phyloP scores from a whole-genome alignment of 2,329 filamentous ascomycete genomes.

The Colletotrichum tabaci region DNA sequence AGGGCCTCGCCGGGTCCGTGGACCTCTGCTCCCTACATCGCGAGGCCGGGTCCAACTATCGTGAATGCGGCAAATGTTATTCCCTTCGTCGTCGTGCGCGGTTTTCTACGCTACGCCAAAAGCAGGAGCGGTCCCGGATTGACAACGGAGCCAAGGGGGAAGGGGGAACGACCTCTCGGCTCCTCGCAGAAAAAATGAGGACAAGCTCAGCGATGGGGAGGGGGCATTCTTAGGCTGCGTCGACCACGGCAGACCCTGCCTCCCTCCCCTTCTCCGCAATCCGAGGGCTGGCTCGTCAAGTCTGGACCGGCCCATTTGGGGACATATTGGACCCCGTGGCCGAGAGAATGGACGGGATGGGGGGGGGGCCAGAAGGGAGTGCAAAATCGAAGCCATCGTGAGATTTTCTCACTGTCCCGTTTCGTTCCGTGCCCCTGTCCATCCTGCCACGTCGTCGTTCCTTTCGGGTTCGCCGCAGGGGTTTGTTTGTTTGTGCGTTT shows the following conservation, averaged over 20 bases:
- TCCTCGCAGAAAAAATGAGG: not conserved
- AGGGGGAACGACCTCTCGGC: not conserved
- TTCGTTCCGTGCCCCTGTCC: constrained; percentile 10
- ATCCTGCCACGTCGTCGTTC: constrained; percentile 35
- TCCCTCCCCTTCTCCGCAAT: constrained; percentile 30
- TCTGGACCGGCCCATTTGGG: constrained; percentile 37
- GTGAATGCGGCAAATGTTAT: constrained; percentile 12
- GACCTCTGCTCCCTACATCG: not conserved
- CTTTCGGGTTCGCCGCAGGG: constrained; percentile 32
- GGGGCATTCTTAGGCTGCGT: not conserved
- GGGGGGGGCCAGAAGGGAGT: constrained; percentile 8
- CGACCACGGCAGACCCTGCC: constrained; percentile 16
- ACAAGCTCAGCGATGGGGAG: constrained; percentile 18
- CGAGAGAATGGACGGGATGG: not conserved
- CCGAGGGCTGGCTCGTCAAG: constrained; percentile 19
- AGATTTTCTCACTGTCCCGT: constrained; percentile 20
- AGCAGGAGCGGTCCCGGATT: constrained; percentile 20
- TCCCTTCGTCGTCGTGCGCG: not conserved
- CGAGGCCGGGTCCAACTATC: not conserved
- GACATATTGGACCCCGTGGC: constrained; percentile 23
- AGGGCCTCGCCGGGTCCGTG: not conserved
- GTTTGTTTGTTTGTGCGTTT: not conserved
- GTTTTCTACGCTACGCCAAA: constrained; percentile 27
- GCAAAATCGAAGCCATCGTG: constrained; percentile 42
- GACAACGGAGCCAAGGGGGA: constrained; percentile 13